Evolutionary conservation across 1,284 basidiomycete species (phyloP), one percentile per base, ranked within the genome.

Genomic region (Gomphus bonarii): DNA sequence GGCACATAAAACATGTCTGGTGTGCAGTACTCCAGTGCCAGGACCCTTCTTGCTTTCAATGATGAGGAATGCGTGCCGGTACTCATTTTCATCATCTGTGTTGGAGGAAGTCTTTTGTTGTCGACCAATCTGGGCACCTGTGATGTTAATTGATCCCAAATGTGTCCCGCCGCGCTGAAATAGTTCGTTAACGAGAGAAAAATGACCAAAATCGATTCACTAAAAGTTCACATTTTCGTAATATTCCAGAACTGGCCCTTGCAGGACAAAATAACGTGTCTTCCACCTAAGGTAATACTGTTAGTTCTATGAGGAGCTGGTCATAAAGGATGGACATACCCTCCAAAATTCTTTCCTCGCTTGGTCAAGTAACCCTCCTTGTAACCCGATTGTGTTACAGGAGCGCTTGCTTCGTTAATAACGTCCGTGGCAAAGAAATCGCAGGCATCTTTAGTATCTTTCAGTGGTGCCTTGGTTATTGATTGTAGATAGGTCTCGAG

Each of bases 291-390:
- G 18, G 20, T 12, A 25, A 51, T 4, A 28, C 31, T 46, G 3
- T 35, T 11, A 56, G 31, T 20, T 50, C 51, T 16, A n/a, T 42
- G 10, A 12, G 31, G 14, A 33, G 9, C 30, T 10, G 28, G 22
- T 28, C 9, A 35, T 20, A n/a, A 25, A 46, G 47, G 14, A 33
- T n/a, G 65, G 67, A 46, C 56, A 65, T 65, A 73, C 58, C 77
- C 91, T 54, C 94, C 94, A 70, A 98, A 95, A 66, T 93, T 97
- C 73, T 97, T 93, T 20, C 95, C 95, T 62, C 94, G 82, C 72
- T 98, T 98, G 30, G 95, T 97, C 49, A 97, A 75, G 70, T 95
- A 98, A 20, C 95, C 95, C 71, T 94, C 94, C 71, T 93, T 97
- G 74, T 89, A 85, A n/a, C 83, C 88, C 3, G 79, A 79, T 66